Evolutionary conservation across 352 stramenopile genomes (phyloP).

Genomic region (Pythium rhizo-oryzae): DNA sequence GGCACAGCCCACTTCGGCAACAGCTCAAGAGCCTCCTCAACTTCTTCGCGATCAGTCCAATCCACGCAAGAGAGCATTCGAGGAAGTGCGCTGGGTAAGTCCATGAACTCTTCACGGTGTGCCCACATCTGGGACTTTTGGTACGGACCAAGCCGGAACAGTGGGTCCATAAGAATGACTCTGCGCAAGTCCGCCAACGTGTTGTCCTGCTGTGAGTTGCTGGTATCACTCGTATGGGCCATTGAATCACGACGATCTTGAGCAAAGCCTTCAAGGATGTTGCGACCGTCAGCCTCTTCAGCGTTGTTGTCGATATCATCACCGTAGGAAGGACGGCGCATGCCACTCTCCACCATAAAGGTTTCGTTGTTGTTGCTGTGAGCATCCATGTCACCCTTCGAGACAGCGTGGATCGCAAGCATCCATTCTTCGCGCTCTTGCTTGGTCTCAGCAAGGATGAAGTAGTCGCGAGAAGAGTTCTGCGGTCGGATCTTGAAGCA

Average conservation of each 20-base stretch:
- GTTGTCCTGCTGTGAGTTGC: constrained; percentile 46
- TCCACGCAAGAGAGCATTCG: constrained; percentile 81
- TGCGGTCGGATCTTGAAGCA: constrained; percentile 84
- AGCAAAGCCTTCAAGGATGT: constrained; percentile 50
- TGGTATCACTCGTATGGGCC: constrained; percentile 59
- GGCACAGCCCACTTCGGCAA: constrained; percentile 70
- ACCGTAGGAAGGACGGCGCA: constrained; percentile 11
- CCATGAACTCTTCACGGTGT: constrained; percentile 79
- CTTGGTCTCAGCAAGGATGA: constrained; percentile 86
- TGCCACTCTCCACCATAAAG: constrained; percentile 24
- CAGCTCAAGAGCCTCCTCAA: constrained; percentile 67
- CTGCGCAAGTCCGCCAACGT: constrained; percentile 70
- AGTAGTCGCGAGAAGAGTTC: constrained; percentile 80
- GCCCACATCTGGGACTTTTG: constrained; percentile 86
- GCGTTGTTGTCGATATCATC: constrained; percentile 46
- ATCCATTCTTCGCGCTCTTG: constrained; percentile 91
- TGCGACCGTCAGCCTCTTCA: constrained; percentile 56
- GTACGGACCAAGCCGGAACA: constrained; percentile 81
- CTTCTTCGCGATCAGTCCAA: constrained; percentile 75
- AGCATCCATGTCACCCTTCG: constrained; percentile 52
- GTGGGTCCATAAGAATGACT: constrained; percentile 78
- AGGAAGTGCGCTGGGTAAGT: constrained; percentile 72
- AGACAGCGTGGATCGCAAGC: constrained; percentile 80
- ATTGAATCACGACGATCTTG: constrained; percentile 61
- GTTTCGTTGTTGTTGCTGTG: constrained; percentile 43